phyloP scores from a whole-genome alignment of 2,329 filamentous ascomycete genomes.

The Colletotrichum falcatum region DNA sequence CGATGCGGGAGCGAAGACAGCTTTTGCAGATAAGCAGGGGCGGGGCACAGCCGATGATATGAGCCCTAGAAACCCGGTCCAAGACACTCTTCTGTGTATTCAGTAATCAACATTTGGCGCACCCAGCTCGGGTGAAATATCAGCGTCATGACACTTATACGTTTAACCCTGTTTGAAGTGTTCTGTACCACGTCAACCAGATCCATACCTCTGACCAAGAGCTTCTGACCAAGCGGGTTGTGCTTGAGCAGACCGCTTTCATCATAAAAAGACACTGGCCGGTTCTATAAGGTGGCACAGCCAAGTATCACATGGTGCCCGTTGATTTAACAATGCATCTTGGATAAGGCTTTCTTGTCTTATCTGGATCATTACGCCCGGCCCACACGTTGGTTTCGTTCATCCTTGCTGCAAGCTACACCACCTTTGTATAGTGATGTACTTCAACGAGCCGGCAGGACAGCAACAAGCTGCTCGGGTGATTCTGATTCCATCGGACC shows the following conservation, averaged over 20 bases:
- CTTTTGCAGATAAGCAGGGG: too few species aligned
- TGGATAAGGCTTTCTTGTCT: background rate
- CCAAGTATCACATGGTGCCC: constrained; percentile 14
- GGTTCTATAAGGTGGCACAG: constrained; percentile 20
- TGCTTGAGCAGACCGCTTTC: background rate
- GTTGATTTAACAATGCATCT: constrained; percentile 16
- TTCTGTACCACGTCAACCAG: background rate
- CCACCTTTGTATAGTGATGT: constrained; percentile 12
- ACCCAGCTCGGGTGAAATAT: background rate
- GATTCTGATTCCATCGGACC: constrained; percentile 29
- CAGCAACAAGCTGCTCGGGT: constrained; percentile 9
- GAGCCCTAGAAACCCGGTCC: too few species aligned
- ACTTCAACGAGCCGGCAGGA: constrained; percentile 25
- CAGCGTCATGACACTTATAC: background rate
- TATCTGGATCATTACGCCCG: constrained; percentile 2
- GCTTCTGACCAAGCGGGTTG: background rate
- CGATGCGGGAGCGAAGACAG: constrained; percentile 6
- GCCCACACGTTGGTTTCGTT: background rate
- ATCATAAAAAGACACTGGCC: constrained; percentile 21
- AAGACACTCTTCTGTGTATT: too few species aligned
- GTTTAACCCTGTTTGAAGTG: background rate
- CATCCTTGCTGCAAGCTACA: constrained; percentile 6
- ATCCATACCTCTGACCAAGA: background rate
- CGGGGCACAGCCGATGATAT: too few species aligned
- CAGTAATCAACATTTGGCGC: too few species aligned